Percentiles rank a stretch among this genome's conserved stretches.
Evolutionary conservation across 129 eudicot genomes (phyloP).

Genomic region (Chrysanthemum seticuspe): DNA sequence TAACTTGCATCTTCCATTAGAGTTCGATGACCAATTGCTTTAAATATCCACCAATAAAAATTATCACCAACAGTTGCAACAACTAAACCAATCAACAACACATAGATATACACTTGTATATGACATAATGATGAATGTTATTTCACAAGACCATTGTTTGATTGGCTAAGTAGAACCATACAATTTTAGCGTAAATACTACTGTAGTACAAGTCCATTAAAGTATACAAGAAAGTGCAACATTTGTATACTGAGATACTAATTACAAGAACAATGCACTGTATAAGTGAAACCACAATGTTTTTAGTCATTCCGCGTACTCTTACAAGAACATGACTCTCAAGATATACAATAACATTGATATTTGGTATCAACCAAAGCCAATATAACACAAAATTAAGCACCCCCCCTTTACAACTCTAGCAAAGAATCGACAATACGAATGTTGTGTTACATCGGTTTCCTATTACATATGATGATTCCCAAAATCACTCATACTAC

Average conservation of each 20-base stretch:
- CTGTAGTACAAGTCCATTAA: neutral
- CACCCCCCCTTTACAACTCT: slow-evolving; percentile 25
- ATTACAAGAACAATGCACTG: neutral
- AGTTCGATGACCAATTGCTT: too few species aligned
- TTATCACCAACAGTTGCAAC: too few species aligned
- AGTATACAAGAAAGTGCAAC: neutral
- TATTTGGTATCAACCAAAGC: slow-evolving; percentile 17
- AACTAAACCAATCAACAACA: too few species aligned
- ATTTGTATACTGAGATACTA: neutral
- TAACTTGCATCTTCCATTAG: too few species aligned
- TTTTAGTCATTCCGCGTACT: slow-evolving; percentile 18
- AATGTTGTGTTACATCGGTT: slow-evolving; percentile 29
- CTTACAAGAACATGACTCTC: neutral
- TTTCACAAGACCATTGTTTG: neutral
- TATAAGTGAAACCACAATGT: slow-evolving; percentile 3
- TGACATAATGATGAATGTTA: too few species aligned
- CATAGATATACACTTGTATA: too few species aligned
- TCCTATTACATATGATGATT: slow-evolving; percentile 22
- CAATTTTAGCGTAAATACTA: too few species aligned
- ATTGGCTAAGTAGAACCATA: neutral
- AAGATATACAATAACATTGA: slow-evolving; percentile 19
- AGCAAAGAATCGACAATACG: slow-evolving; percentile 26
- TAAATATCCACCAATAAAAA: too few species aligned
- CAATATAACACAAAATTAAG: slow-evolving; percentile 16
- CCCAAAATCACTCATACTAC: slow-evolving; percentile 18